Percentiles rank a stretch among this genome's conserved stretches.
Evolutionary conservation across 2,329 filamentous ascomycete species (phyloP).

Genomic region (Sclerotinia glacialis): DNA sequence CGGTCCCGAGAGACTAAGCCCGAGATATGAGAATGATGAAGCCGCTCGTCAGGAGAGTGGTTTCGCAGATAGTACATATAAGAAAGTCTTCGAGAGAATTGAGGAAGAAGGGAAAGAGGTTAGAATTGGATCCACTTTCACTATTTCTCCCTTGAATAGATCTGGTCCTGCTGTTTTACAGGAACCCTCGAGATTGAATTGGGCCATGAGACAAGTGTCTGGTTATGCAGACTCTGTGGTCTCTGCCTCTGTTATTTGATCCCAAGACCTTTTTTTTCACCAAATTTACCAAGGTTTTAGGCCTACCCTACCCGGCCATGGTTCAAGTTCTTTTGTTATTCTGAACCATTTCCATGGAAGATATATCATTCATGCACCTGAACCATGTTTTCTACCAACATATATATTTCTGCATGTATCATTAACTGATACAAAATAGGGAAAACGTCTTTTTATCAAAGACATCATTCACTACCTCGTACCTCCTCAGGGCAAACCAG

Average conservation of each 20-base stretch:
- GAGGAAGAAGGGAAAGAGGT: constrained; percentile 67
- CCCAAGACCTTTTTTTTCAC: too few species aligned
- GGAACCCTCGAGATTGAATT: background rate
- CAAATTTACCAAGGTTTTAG: background rate
- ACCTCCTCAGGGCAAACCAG: constrained; percentile 65
- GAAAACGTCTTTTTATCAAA: constrained; percentile 93
- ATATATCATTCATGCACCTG: background rate
- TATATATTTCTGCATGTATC: background rate
- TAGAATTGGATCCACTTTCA: constrained; percentile 28
- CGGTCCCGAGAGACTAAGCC: constrained; percentile 81
- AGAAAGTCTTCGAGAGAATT: constrained; percentile 73
- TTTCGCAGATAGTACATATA: constrained; percentile 68
- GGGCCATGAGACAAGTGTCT: constrained; percentile 16
- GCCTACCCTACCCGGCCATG: background rate
- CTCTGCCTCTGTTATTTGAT: background rate
- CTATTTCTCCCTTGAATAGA: background rate
- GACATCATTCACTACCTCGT: constrained; percentile 94
- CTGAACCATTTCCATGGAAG: background rate
- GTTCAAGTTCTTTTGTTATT: background rate
- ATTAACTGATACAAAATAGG: constrained; percentile 22
- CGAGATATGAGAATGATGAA: constrained; percentile 71
- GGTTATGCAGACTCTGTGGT: background rate
- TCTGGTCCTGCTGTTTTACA: background rate
- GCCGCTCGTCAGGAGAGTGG: constrained; percentile 57
- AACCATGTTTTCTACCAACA: background rate